phyloP scores from a whole-genome alignment of 192 early-diverging fungal species.

The Backusella psychrophila region DNA sequence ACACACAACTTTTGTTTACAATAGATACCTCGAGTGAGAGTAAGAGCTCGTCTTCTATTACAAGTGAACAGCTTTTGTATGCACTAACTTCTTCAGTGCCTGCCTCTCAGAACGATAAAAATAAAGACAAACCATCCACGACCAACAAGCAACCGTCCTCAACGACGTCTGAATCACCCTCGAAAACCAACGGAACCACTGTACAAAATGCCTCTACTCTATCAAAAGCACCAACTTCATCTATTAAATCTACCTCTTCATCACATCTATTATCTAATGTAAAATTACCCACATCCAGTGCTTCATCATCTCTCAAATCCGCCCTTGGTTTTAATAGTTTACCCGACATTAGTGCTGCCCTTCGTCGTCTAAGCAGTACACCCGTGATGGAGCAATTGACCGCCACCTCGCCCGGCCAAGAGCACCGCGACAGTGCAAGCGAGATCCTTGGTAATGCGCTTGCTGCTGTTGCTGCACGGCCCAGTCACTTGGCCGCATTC shows the following conservation, averaged over 20 bases:
- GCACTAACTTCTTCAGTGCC: constrained; percentile 14
- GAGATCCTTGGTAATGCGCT: constrained; percentile 29
- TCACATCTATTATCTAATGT: background rate
- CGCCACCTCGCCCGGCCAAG: background rate
- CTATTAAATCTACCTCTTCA: background rate
- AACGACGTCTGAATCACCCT: background rate
- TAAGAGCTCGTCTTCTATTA: background rate
- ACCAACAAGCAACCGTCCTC: background rate
- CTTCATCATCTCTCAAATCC: background rate
- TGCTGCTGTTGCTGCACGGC: constrained; percentile 15
- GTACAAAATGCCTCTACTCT: background rate
- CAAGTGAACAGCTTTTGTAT: constrained; percentile 18
- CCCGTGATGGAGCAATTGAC: background rate
- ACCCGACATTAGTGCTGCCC: constrained; percentile 19
- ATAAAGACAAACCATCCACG: background rate
- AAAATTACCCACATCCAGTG: background rate
- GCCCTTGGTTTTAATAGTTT: constrained; percentile 4
- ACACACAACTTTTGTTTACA: background rate
- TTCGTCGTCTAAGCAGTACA: constrained; percentile 13
- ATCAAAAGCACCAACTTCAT: background rate
- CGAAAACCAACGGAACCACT: background rate
- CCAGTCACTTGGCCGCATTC: constrained; percentile 24
- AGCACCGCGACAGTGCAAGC: background rate
- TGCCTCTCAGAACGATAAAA: background rate
- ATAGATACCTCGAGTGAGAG: background rate